Evolutionary conservation across 805 yeast species (phyloP).

Genomic region (Starmerella sirachaensis): DNA sequence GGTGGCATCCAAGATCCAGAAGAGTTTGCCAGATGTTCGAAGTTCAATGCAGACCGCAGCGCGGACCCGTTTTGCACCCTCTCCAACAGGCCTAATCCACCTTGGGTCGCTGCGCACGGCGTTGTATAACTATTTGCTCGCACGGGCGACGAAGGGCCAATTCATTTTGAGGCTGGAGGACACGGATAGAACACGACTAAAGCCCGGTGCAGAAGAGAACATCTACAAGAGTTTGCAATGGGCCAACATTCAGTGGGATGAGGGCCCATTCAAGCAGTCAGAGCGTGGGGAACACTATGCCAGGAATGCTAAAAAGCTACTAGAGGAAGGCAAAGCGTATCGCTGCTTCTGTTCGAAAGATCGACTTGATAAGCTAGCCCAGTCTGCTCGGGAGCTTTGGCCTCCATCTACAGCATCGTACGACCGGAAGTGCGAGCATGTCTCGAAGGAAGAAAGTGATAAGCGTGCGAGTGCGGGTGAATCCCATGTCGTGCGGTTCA

Average conservation of each 20-base stretch:
- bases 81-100: constrained; percentile 94
- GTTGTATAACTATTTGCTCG: constrained; percentile 71
- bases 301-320: constrained; percentile 43
- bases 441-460: constrained; percentile 34
- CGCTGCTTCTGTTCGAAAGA: constrained; percentile 79
- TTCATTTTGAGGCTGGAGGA: constrained; percentile 81
- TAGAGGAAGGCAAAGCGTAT: constrained; percentile 64
- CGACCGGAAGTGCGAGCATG: constrained; percentile 63
- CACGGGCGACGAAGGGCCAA: constrained; percentile 65
- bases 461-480: constrained; percentile 24
- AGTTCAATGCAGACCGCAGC: constrained; percentile 31
- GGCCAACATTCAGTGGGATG: constrained; percentile 70
- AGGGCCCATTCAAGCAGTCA: constrained; percentile 75
- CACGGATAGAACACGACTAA: constrained; percentile 74
- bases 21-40: no score
- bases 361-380: constrained; percentile 53
- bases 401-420: constrained; percentile 92
- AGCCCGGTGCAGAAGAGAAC: constrained; percentile 70
- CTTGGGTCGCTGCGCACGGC: constrained; percentile 92
- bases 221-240: constrained; percentile 64
- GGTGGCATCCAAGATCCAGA: constrained; percentile 9
- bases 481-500: constrained; percentile 55
- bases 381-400: constrained; percentile 55
- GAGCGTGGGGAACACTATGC: constrained; percentile 58
- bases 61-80: constrained; percentile 90